Percentiles rank a stretch among this genome's conserved stretches.
These are phyloP conservation scores for Discostella stelligeroides DNA, from an alignment of 108 stramenopile genomes.

Conservation along the genomic window DNA sequence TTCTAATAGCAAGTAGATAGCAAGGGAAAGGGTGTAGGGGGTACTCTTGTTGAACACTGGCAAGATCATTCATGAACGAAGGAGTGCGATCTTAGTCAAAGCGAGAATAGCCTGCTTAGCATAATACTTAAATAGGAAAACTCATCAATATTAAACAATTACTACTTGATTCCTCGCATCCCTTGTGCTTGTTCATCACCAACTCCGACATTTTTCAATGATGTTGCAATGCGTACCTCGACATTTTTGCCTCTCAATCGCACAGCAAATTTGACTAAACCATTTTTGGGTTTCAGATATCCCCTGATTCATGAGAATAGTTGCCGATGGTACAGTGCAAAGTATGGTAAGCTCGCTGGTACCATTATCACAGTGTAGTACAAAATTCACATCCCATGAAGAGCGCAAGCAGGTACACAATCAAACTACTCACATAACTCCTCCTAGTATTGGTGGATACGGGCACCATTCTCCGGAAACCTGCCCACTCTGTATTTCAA, in stretches of 20 bases:
- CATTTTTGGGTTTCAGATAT: conserved; percentile 57
- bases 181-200: conserved; percentile 39
- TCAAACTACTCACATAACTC: conserved; percentile 43
- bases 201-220: conserved; percentile 36
- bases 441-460: conserved; percentile 92
- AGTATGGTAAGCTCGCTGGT: neutral
- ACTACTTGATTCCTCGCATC: conserved; percentile 39
- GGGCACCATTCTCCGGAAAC: conserved; percentile 98
- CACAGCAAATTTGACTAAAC: conserved; percentile 79
- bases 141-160: neutral
- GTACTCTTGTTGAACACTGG: too few species aligned
- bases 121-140: neutral
- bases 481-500: conserved; percentile 89
- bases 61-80: too few species aligned
- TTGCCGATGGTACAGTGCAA: neutral
- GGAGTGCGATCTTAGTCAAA: too few species aligned
- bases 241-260: conserved; percentile 82
- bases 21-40: too few species aligned
- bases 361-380: neutral
- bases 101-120: too few species aligned
- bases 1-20: too few species aligned
- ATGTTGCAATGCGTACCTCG: conserved; percentile 64
- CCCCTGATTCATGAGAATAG: conserved; percentile 33
- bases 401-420: neutral
- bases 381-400: neutral